These are phyloP conservation scores for Uromyces viciae-fabae DNA, from an alignment of 1,284 basidiomycete genomes.

Conservation along the genomic window DNA sequence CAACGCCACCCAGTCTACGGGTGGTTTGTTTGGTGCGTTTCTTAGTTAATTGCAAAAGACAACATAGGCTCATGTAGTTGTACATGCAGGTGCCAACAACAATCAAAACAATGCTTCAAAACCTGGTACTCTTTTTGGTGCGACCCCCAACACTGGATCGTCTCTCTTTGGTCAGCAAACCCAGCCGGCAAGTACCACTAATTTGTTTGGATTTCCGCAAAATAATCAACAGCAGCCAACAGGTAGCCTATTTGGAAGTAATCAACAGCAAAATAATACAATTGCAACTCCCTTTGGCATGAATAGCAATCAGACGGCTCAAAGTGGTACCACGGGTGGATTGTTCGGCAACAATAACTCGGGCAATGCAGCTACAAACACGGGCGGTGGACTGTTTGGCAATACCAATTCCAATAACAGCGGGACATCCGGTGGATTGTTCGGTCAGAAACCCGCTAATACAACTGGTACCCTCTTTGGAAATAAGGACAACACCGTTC, in stretches of 20 bases:
- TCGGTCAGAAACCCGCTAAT: conserved; percentile 54
- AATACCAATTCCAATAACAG: conserved; percentile 53
- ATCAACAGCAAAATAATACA: conserved; percentile 44
- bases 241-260: conserved; percentile 40
- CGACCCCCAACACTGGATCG: conserved; percentile 9
- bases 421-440: conserved; percentile 57
- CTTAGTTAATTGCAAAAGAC: not conserved
- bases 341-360: conserved; percentile 46
- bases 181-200: conserved; percentile 2
- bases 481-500: conserved; percentile 22
- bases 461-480: conserved; percentile 47
- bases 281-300: conserved; percentile 50
- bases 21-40: conserved; percentile 33
- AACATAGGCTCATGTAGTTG: not conserved
- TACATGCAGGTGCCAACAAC: conserved; percentile 18
- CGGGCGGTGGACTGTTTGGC: conserved; percentile 48
- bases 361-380: conserved; percentile 49
- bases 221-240: conserved; percentile 41
- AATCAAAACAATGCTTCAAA: conserved; percentile 42
- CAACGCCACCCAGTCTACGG: conserved; percentile 20
- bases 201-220: conserved; percentile 31
- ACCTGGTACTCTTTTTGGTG: conserved; percentile 42
- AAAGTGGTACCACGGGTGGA: conserved; percentile 49
- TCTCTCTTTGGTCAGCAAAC: conserved; percentile 37
- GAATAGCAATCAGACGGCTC: conserved; percentile 46